Evolutionary conservation across 2,329 filamentous ascomycete genomes (phyloP).

Genomic region (Microdochium bolleyi): DNA sequence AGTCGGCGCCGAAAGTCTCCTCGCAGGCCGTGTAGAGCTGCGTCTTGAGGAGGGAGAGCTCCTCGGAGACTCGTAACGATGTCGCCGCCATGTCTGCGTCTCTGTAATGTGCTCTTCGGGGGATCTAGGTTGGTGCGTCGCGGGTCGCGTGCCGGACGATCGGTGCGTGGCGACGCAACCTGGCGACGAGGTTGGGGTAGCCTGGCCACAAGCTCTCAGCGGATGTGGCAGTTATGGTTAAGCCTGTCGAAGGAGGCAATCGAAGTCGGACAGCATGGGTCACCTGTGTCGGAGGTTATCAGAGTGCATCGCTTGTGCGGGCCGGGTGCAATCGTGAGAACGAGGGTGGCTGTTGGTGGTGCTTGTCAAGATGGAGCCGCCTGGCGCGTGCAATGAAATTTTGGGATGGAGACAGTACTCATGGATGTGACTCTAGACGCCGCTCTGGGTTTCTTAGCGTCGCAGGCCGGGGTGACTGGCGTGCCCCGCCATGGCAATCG

Average conservation of each 20-base stretch:
- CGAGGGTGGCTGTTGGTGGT: background rate
- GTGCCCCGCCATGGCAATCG: background rate
- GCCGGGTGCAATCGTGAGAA: background rate
- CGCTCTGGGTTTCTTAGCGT: background rate
- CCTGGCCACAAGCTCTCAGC: no score
- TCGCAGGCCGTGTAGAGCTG: conserved; percentile 48
- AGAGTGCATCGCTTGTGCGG: background rate
- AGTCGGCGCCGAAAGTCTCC: conserved; percentile 32
- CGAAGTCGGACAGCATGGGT: no score
- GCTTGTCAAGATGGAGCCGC: background rate
- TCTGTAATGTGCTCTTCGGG: background rate
- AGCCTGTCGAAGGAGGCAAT: no score
- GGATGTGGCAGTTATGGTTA: no score
- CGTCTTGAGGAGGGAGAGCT: conserved; percentile 37
- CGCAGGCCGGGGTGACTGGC: background rate
- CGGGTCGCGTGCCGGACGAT: no score
- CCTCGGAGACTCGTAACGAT: conserved; percentile 15
- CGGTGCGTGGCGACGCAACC: no score
- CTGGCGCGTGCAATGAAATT: background rate
- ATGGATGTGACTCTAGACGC: background rate
- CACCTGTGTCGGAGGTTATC: background rate
- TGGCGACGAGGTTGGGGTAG: no score
- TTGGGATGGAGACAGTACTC: background rate
- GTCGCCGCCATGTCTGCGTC: conserved; percentile 1
- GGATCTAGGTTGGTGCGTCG: no score